Percentiles rank a stretch among this genome's conserved stretches.
phyloP scores from a whole-genome alignment of 179 eudicot species.

The Silene coronaria region DNA sequence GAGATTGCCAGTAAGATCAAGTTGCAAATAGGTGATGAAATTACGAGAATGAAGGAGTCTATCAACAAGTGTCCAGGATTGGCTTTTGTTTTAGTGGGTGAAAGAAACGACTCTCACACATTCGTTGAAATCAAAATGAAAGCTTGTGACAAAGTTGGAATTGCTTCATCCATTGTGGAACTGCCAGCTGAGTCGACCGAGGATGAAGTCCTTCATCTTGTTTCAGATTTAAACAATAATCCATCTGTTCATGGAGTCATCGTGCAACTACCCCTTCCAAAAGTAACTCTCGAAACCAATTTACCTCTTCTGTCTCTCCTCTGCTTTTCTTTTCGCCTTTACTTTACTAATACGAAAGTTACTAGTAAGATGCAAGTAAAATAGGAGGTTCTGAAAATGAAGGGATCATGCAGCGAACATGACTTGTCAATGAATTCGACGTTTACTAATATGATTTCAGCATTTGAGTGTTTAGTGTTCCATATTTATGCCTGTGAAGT shows the following conservation, averaged over 20 bases:
- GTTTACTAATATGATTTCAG: background rate
- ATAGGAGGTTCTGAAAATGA: background rate
- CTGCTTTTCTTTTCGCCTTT: too few relatives aligned
- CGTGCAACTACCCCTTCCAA: slow-evolving; percentile 53
- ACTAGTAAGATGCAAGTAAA: too few relatives aligned
- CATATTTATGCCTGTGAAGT: background rate
- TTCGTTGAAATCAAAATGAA: slow-evolving; percentile 44
- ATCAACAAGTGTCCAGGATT: slow-evolving; percentile 42
- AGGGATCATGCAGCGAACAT: too few relatives aligned
- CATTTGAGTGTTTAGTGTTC: background rate
- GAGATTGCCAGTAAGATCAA: slow-evolving; percentile 37
- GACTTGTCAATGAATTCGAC: background rate
- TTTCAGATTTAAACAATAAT: slow-evolving; percentile 35
- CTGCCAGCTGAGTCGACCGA: slow-evolving; percentile 40
- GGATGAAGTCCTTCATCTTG: slow-evolving; percentile 33
- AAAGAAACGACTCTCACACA: slow-evolving; percentile 40
- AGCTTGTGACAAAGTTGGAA: slow-evolving; percentile 51
- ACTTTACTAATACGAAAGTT: too few relatives aligned
- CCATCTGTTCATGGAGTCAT: slow-evolving; percentile 47
- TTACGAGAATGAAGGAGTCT: slow-evolving; percentile 30
- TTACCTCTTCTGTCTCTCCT: background rate
- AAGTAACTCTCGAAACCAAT: slow-evolving; percentile 30
- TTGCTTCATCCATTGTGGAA: slow-evolving; percentile 30
- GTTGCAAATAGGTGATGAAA: slow-evolving; percentile 38
- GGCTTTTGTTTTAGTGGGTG: slow-evolving; percentile 48